These are phyloP conservation scores for Phytopythium kandeliae DNA, from an alignment of 352 stramenopile genomes.

Conservation along the genomic window DNA sequence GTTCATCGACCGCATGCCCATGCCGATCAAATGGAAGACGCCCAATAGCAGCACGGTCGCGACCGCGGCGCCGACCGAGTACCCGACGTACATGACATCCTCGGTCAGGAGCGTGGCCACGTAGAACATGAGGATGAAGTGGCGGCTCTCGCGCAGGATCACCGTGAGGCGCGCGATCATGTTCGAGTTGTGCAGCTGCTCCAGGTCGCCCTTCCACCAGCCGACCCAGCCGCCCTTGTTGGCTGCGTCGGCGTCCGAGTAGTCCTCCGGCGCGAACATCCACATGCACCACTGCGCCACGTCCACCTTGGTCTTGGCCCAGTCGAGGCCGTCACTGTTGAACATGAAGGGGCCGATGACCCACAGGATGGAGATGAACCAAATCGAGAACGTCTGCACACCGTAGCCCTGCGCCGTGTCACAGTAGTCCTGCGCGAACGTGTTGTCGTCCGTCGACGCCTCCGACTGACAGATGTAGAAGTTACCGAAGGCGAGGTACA, in stretches of 20 bases:
- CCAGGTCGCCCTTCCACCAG: slow-evolving; percentile 81
- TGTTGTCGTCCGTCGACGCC: slow-evolving; percentile 67
- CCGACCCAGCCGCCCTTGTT: slow-evolving; percentile 78
- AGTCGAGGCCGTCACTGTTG: slow-evolving; percentile 97
- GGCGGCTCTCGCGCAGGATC: slow-evolving; percentile 64
- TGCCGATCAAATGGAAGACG: slow-evolving; percentile 25
- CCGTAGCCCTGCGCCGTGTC: slow-evolving; percentile 96
- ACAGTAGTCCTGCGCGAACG: slow-evolving; percentile 71
- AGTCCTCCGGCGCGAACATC: slow-evolving; percentile 88
- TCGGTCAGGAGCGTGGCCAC: slow-evolving; percentile 68
- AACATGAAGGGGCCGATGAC: slow-evolving; percentile 90
- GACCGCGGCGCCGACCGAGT: slow-evolving; percentile 51
- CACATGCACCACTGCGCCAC: slow-evolving; percentile 94
- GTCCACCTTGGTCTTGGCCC: slow-evolving; percentile 94
- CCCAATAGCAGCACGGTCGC: slow-evolving; percentile 54
- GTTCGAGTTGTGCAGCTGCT: slow-evolving; percentile 71
- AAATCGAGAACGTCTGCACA: slow-evolving; percentile 96
- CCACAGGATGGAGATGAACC: slow-evolving; percentile 90
- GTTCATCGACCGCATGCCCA: slow-evolving; percentile 22
- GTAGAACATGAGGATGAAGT: slow-evolving; percentile 85
- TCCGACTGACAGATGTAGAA: slow-evolving; percentile 90
- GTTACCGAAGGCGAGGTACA: slow-evolving; percentile 90
- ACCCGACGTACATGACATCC: slow-evolving; percentile 34
- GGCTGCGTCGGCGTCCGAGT: slow-evolving; percentile 62
- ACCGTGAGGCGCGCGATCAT: slow-evolving; percentile 73